Evolutionary conservation across 192 early-diverging fungal genomes (phyloP), one percentile per base, ranked within the genome.

Genomic region (Mortierella alpina): DNA sequence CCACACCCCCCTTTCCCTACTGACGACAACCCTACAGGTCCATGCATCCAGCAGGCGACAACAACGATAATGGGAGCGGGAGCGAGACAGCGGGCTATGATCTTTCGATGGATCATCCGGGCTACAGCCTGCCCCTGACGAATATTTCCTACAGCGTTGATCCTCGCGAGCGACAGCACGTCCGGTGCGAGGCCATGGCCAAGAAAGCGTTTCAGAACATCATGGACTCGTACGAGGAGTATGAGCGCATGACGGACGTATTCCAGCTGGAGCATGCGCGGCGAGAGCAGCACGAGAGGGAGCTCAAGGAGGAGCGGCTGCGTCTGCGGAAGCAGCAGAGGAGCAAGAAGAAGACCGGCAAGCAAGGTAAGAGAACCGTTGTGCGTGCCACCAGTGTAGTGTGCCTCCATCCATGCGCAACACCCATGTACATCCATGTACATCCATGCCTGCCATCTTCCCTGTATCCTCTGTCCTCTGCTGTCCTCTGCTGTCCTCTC

Each of bases 211-310:
- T 71, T 9, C 68, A 65, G 45, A 62, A 64, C 14, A 79, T 69
- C 22, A 51, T 67, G 59, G 75, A 79, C 53, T 72, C 63, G 40
- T 79, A 79, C 31, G 63, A 67, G 1, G 75, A 79, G 22, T 65
- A 71, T 23, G 75, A 79, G 40, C 63, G 58, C 10, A 31, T 79
- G 6, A 63, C 75, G 5, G 75, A 79, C 62, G 22, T 60, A n/a
- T 79, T 71, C 49, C 68, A 79, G 52, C 45, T 71, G 14, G 75
- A 79, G 59, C 64, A 71, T 39, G 75, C 71, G 49, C 59, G 59
- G 59, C 68, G 68, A 12, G 17, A 61, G 18, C 59, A 72, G 39
- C 23, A 48, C 13, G 47, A 20, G 2, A 55, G 59, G 7, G 69
- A 70, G 13, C 68, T 68, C 57, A 79, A 67, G 41, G 47, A 57